Evolutionary conservation across 805 yeast genomes (phyloP).

Genomic region (Soucietia sequanensis): DNA sequence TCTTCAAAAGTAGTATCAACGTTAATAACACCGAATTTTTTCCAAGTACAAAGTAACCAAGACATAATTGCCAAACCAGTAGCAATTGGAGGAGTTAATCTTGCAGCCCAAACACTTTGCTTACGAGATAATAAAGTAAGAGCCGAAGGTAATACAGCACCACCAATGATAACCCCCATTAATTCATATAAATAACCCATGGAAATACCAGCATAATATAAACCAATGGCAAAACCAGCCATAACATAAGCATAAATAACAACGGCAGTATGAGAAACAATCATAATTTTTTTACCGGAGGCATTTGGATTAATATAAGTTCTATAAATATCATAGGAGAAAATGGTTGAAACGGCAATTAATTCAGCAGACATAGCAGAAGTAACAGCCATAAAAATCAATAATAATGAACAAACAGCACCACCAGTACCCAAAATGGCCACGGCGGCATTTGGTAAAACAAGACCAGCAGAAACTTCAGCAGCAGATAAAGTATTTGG

Average conservation of each 20-base stretch:
- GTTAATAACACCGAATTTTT: slow-evolving; percentile 28
- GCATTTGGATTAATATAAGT: slow-evolving; percentile 79
- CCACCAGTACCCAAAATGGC: slow-evolving; percentile 87
- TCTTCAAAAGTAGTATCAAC: slow-evolving; percentile 68
- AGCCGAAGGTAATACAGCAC: slow-evolving; percentile 79
- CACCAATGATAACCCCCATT: slow-evolving; percentile 86
- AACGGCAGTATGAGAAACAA: slow-evolving; percentile 67
- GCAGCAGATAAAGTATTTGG: slow-evolving; percentile 63
- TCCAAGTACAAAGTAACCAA: slow-evolving; percentile 41
- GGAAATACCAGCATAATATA: slow-evolving; percentile 75
- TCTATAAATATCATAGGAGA: slow-evolving; percentile 84
- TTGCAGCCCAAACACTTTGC: slow-evolving; percentile 69
- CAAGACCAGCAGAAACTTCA: slow-evolving; percentile 81
- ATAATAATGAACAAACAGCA: slow-evolving; percentile 73
- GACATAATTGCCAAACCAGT: slow-evolving; percentile 70
- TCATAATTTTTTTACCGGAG: slow-evolving; percentile 66
- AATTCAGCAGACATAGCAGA: slow-evolving; percentile 91
- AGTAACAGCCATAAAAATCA: slow-evolving; percentile 90
- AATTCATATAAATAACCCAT: slow-evolving; percentile 86
- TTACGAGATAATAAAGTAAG: slow-evolving; percentile 62
- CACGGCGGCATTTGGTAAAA: slow-evolving; percentile 74
- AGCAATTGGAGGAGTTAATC: slow-evolving; percentile 75
- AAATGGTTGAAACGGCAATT: slow-evolving; percentile 81
- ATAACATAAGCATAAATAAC: slow-evolving; percentile 55
- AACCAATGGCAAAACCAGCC: slow-evolving; percentile 83